Conservation (phyloP, 176 grass and related monocot genomes). For the Chloris gayana region DNA sequence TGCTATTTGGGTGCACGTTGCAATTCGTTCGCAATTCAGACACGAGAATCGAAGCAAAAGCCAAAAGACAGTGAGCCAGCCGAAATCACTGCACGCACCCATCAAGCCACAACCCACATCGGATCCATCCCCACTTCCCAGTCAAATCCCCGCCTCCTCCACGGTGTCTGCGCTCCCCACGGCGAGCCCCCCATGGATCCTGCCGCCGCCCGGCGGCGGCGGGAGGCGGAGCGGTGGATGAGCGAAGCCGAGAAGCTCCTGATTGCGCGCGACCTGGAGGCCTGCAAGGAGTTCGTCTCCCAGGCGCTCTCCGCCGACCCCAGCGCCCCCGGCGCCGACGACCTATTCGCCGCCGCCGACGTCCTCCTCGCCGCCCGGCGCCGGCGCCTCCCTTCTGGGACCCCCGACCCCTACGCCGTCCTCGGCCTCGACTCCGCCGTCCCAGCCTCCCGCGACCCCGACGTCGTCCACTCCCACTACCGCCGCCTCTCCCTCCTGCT, state of each 20-base stretch:
- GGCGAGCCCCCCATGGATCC: slow-evolving; percentile 47
- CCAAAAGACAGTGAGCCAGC: neutral
- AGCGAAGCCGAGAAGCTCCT: slow-evolving; percentile 64
- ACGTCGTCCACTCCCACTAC: slow-evolving; percentile 51
- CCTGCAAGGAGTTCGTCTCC: slow-evolving; percentile 72
- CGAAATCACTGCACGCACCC: slow-evolving; percentile 10
- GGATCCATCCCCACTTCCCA: slow-evolving; percentile 13
- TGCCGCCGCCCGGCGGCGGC: slow-evolving; percentile 31
- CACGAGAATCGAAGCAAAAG: neutral
- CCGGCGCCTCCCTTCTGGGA: slow-evolving; percentile 40
- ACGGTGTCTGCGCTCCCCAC: neutral
- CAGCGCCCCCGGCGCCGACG: slow-evolving; percentile 53
- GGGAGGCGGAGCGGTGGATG: slow-evolving; percentile 52
- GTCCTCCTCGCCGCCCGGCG: slow-evolving; percentile 58
- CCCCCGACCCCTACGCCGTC: slow-evolving; percentile 66
- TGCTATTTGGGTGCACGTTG: slow-evolving; percentile 5
- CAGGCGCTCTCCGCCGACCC: slow-evolving; percentile 66
- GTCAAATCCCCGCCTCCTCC: slow-evolving; percentile 14
- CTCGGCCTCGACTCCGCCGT: slow-evolving; percentile 61
- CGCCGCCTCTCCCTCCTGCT: slow-evolving; percentile 64
- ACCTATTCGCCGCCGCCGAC: slow-evolving; percentile 59
- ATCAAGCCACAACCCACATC: neutral
- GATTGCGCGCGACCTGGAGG: slow-evolving; percentile 63
- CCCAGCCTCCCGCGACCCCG: slow-evolving; percentile 42
- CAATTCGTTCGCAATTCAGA: neutral